These are phyloP conservation scores for Thalia dealbata DNA, from an alignment of 176 grass and related monocot genomes.

Conservation along the genomic window DNA sequence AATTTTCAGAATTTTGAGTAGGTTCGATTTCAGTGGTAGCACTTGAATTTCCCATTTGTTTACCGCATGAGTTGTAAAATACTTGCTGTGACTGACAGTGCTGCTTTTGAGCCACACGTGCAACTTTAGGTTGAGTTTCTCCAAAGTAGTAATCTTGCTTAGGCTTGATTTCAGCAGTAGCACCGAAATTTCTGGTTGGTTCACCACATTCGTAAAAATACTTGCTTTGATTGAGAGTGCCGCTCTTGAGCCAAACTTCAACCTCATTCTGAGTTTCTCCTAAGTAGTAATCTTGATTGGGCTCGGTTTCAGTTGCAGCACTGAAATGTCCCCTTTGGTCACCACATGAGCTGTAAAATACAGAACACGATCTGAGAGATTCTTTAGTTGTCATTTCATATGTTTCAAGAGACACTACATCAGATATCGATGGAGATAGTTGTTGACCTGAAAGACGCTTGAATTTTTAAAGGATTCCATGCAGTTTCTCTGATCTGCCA, in stretches of 20 bases:
- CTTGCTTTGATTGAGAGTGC: conserved; percentile 18
- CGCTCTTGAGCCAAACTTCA: conserved; percentile 17
- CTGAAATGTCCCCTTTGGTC: too few relatives aligned
- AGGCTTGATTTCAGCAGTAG: not conserved
- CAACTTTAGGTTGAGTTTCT: too few relatives aligned
- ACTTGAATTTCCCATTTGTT: too few relatives aligned
- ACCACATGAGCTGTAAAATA: too few relatives aligned
- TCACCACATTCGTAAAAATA: conserved; percentile 22
- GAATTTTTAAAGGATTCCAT: conserved; percentile 17
- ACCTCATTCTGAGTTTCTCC: conserved; percentile 13
- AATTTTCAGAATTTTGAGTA: not conserved
- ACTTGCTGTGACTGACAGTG: too few relatives aligned
- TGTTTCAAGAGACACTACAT: not conserved
- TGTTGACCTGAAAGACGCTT: conserved; percentile 17
- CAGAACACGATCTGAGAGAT: not conserved
- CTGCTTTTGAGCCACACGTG: too few relatives aligned
- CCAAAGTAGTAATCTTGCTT: too few relatives aligned
- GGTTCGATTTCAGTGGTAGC: too few relatives aligned
- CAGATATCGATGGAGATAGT: not conserved
- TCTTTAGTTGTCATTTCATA: too few relatives aligned
- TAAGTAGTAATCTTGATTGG: conserved; percentile 12
- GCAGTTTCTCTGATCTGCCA: conserved; percentile 4
- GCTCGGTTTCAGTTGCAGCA: not conserved
- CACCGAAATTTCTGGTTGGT: not conserved
- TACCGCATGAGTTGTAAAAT: too few relatives aligned